These are phyloP conservation scores for Aspergillus nanangensis DNA, from an alignment of 495 filamentous ascomycete genomes.

Conservation along the genomic window DNA sequence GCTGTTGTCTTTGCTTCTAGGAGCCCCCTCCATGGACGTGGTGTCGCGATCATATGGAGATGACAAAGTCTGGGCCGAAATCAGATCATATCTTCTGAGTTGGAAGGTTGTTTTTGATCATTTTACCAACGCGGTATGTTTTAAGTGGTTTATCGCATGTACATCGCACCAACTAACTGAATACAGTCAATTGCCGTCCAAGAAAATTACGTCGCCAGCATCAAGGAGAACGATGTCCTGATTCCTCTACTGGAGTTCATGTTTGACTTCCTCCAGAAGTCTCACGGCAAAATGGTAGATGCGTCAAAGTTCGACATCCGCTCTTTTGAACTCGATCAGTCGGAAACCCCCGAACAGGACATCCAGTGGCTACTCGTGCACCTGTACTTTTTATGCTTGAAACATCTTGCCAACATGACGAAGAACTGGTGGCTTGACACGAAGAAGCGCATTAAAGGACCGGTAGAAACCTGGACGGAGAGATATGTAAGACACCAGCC, in stretches of 20 bases:
- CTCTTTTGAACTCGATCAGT: constrained; percentile 57
- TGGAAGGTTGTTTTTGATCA: constrained; percentile 92
- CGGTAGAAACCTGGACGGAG: constrained; percentile 76
- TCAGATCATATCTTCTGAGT: constrained; percentile 77
- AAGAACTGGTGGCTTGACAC: constrained; percentile 84
- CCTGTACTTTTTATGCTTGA: constrained; percentile 77
- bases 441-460: constrained; percentile 67
- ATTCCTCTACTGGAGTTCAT: constrained; percentile 68
- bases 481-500: constrained; percentile 50
- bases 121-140: constrained; percentile 64
- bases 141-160: neutral
- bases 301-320: constrained; percentile 63
- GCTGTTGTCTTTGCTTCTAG: constrained; percentile 61
- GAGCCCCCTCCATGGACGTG: constrained; percentile 38
- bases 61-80: constrained; percentile 36
- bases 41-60: constrained; percentile 45
- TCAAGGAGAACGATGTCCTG: constrained; percentile 70
- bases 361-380: constrained; percentile 81
- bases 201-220: constrained; percentile 66
- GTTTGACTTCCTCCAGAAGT: constrained; percentile 77
- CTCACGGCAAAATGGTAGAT: constrained; percentile 62
- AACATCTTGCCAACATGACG: constrained; percentile 67
- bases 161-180: constrained; percentile 14
- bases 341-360: constrained; percentile 59
- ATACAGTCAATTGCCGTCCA: constrained; percentile 69